phyloP scores from a whole-genome alignment of 257 asterid species.

The Nicotiana otophora region DNA sequence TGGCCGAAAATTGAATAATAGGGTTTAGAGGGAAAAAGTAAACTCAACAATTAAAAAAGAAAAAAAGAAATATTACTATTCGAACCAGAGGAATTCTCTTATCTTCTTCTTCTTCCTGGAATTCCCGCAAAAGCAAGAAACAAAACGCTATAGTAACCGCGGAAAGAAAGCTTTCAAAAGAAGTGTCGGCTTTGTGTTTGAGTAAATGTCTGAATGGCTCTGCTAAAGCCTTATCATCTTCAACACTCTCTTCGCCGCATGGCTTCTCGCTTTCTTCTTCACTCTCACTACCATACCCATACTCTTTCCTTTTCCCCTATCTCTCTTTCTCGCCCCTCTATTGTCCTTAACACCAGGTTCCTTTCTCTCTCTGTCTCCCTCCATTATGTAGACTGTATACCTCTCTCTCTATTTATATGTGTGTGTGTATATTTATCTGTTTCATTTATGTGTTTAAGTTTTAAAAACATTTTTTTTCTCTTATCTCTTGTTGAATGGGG shows the following conservation, averaged over 20 bases:
- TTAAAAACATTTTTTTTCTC: not conserved
- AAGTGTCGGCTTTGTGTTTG: not conserved
- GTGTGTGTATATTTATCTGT: not conserved
- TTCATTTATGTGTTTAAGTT: not conserved
- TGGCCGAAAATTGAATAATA: not conserved
- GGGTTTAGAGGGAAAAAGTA: not conserved
- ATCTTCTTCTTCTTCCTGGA: not conserved
- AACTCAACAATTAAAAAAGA: not conserved
- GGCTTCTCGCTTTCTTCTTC: conserved; percentile 13
- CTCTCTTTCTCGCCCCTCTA: conserved; percentile 2
- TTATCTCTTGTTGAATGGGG: not conserved
- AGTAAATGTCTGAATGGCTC: conserved; percentile 8
- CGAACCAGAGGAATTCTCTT: not conserved
- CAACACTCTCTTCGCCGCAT: conserved; percentile 9
- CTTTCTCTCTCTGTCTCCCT: not conserved
- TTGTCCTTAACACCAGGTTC: conserved; percentile 15
- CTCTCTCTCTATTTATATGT: not conserved
- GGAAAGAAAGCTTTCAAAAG: not conserved
- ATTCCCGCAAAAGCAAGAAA: not conserved
- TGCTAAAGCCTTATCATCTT: conserved; percentile 18
- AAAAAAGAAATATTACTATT: not conserved
- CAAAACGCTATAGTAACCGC: not conserved
- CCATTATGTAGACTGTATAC: not conserved
- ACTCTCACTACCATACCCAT: conserved; percentile 1
- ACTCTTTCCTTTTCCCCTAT: not conserved